Evolutionary conservation across 164 flowering plant genomes (phyloP).

Genomic region (Amborella trichopoda): DNA sequence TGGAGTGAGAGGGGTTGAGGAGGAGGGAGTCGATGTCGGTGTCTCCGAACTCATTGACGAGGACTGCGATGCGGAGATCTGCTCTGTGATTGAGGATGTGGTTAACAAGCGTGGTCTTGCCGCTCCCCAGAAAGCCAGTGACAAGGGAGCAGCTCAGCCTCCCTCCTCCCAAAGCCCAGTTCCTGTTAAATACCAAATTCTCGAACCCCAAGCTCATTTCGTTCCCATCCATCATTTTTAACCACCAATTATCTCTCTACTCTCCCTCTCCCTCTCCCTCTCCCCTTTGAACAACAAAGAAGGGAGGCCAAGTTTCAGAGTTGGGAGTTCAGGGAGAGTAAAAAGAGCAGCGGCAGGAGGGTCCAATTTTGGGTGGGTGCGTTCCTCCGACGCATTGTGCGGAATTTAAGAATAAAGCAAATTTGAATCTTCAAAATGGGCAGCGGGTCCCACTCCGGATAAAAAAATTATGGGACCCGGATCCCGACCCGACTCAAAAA

Average conservation of each 20-base stretch:
- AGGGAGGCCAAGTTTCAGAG: too few species aligned
- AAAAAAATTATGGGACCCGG: too few species aligned
- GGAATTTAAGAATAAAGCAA: too few species aligned
- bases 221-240: constrained; percentile 6
- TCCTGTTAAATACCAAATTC: constrained; percentile 6
- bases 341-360: too few species aligned
- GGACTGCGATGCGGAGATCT: constrained; percentile 9
- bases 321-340: too few species aligned
- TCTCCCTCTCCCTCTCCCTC: constrained; percentile 5
- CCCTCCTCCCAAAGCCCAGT: constrained; percentile 5
- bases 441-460: too few species aligned
- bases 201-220: constrained; percentile 8
- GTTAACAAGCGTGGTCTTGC: constrained; percentile 9
- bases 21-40: constrained; percentile 10
- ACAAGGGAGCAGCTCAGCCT: constrained; percentile 9
- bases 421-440: too few species aligned
- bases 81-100: constrained; percentile 7
- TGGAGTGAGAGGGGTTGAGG: constrained; percentile 7
- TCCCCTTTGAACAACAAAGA: too few species aligned
- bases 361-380: too few species aligned
- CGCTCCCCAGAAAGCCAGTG: constrained; percentile 9
- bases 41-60: constrained; percentile 10
- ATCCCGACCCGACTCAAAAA: too few species aligned
- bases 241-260: too few species aligned
- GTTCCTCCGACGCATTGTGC: too few species aligned